Base-by-base conservation (phyloP, 257 asterid genomes). In the Nicotiana tomentosiformis region DNA sequence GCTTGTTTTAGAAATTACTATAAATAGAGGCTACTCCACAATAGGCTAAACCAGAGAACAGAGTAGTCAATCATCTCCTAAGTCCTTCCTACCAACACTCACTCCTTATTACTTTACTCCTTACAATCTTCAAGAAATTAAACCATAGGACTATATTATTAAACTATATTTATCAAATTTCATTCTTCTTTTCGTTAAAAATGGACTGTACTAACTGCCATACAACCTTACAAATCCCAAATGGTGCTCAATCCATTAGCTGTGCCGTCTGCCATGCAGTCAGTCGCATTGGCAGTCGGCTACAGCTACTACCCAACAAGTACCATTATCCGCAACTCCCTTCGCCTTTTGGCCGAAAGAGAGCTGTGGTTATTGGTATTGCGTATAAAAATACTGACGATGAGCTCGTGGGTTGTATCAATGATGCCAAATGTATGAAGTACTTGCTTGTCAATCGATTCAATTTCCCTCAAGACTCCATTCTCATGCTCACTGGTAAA, bases 401-500 rank as follows among this genome's bases (percentile, higher is more conserved):
- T 23, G 97, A 93, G 88, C 94, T 96, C 46, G 90, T 92, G 49
- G 99, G 99, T 3, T 94, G 99, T 20, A 88, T 96, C 43, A 96
- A 94, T 85, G 98, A 96, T 85, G 97, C 98, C 5, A 93, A 89
- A 86, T 93, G 98, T 80, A 96, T 96, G 98, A 91, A 87, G 81
- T 88, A 77, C 74, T 64, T 96, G 92, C 88, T 96, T 82, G 51
- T 89, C 85, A 90, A 90, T 81, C 86, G 90, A 69, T 96, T 90
- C 86, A 92, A 87, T 86, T 96, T 94, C 70, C 97, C 97, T 7
- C 88, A 92, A 12, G 89, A 97, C n/a, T 93, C 97, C 33, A 88
- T 96, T 77, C 86, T 93, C 81, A 89, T 93, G 98, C 97, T 96
- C n/a, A 96, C 95, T 2, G 98, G 99, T 96, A 90, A 83, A 58